Percentiles rank a stretch among this genome's conserved stretches.
Conservation (phyloP, 768 basidiomycete genomes). For the Trametes cingulata region DNA sequence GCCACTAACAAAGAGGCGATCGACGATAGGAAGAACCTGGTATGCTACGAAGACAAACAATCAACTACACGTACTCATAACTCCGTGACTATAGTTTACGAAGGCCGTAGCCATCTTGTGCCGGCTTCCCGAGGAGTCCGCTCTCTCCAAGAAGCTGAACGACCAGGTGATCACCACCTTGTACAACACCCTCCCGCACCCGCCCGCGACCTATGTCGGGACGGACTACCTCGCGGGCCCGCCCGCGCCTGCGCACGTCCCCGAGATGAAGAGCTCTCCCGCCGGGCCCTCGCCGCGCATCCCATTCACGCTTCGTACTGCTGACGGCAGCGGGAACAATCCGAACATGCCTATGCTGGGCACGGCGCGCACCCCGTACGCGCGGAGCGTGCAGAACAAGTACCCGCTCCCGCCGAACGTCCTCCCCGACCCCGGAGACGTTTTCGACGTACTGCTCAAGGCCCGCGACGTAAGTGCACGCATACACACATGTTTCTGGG, state of each 20-base stretch:
- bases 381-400: conserved; percentile 51
- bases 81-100: conserved; percentile 54
- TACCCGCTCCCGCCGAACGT: conserved; percentile 40
- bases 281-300: conserved; percentile 24
- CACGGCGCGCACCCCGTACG: conserved; percentile 51
- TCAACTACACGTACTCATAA: conserved; percentile 4
- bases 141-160: conserved; percentile 41
- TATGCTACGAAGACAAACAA: conserved; percentile 37
- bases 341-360: conserved; percentile 47
- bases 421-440: conserved; percentile 49
- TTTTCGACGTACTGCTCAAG: conserved; percentile 42
- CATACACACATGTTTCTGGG: neutral
- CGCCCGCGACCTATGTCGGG: conserved; percentile 69
- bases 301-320: conserved; percentile 39
- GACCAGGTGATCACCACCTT: conserved; percentile 48
- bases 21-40: conserved; percentile 78
- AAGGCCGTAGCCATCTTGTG: conserved; percentile 66
- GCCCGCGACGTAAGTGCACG: conserved; percentile 25
- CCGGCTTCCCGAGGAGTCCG: conserved; percentile 51
- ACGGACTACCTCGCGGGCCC: conserved; percentile 44
- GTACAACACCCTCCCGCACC: conserved; percentile 82
- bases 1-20: conserved; percentile 58
- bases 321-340: conserved; percentile 55
- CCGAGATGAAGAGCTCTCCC: conserved; percentile 1
- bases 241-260: neutral